Evolutionary conservation across 1,284 basidiomycete genomes (phyloP), one percentile per base, ranked within the genome.

Genomic region (Boletus mariae): DNA sequence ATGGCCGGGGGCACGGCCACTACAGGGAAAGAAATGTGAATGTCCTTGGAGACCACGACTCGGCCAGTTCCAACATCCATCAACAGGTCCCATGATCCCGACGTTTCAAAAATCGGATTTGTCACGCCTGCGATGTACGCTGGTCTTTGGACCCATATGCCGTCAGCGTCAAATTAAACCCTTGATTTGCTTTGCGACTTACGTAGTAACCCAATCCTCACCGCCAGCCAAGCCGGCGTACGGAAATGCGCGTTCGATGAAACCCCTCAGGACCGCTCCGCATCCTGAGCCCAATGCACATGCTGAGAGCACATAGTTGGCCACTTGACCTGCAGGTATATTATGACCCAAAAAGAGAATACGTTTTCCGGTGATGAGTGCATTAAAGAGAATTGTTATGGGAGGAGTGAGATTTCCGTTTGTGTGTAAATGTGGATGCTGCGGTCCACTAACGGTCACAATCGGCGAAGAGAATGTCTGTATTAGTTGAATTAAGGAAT

Each of bases 101-200:
- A 82, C 8, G 89, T 80, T 63, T 95, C 92, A 68, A 98, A 98
- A 31, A 96, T 92, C 1, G 95, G 95, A 65, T 99, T 98, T 4
- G 92, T 96, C 2, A 98, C 94, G 3, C 95, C 95, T 5, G 94
- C 95, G 52, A 99, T 94, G 68, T 89, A 99, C 11, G 91, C 94
- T 5, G 90, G 84, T 46, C 90, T 92, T 56, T 34, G 46, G 26
- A 20, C 13, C 15, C 47, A 47, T 52, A 17, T 47, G 44, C 44
- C 48, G 51, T 68, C 47, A 60, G 45, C 35, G 20, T 26, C 10
- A 12, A 28, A 23, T 25, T 29, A 13, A 15, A 23, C 23, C 13
- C 17, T 42, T 17, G 25, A 54, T 45, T 10, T 31, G 47, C 46
- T 32, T 42, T 50, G 35, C 42, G 1, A 75, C 89, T 70, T 69